A percentile compares a stretch with the other conserved stretches of the same genome.
phyloP scores from a whole-genome alignment of 768 basidiomycete genomes.

The Russula emetica region DNA sequence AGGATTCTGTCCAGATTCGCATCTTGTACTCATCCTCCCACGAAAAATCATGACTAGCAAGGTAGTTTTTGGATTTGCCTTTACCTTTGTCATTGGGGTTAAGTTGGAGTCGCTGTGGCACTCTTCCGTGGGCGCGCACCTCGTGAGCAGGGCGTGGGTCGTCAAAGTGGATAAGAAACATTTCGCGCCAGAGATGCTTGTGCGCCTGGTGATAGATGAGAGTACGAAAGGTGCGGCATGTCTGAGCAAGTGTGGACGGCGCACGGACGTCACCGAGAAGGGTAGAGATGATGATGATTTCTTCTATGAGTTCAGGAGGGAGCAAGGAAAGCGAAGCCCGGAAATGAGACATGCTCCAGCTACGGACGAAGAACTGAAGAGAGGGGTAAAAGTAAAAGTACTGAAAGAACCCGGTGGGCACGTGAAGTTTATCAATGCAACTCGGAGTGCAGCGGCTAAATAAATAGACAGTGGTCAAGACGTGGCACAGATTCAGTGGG shows the following conservation, averaged over 20 bases:
- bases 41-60: neutral
- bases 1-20: constrained; percentile 32
- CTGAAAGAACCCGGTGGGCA: neutral
- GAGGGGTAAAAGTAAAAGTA: neutral
- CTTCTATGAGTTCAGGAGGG: constrained; percentile 38
- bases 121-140: constrained; percentile 4
- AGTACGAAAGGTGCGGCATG: constrained; percentile 32
- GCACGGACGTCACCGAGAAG: constrained; percentile 31
- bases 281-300: constrained; percentile 33
- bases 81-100: neutral
- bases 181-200: constrained; percentile 38
- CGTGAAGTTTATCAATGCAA: neutral
- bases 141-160: constrained; percentile 30
- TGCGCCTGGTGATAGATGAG: constrained; percentile 36
- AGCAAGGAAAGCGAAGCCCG: constrained; percentile 17
- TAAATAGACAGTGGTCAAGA: neutral
- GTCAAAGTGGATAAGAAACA: constrained; percentile 40
- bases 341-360: neutral
- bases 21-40: constrained; percentile 31
- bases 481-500: neutral
- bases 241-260: constrained; percentile 35
- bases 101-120: neutral
- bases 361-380: neutral
- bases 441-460: neutral
- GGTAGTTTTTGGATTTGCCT: constrained; percentile 1